Evolutionary conservation across 768 basidiomycete species (phyloP), one percentile per base, ranked within the genome.

Genomic region (Crepidotus variabilis): DNA sequence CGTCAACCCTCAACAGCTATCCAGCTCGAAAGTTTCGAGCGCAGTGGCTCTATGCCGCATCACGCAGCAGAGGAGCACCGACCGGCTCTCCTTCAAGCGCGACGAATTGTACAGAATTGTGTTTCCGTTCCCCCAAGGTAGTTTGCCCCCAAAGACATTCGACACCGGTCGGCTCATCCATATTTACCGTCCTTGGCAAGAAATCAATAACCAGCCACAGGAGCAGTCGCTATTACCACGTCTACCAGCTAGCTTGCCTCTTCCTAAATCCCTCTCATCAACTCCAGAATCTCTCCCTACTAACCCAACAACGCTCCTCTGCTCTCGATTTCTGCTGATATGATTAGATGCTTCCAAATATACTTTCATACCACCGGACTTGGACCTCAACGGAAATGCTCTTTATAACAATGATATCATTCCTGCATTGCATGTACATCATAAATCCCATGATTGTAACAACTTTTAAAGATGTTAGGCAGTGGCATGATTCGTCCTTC

Each of bases 101-200:
- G 54, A 59, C 20, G 46, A 60, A 16, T 58, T 67, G 0, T 66
- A 76, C 52, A 65, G 71, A 50, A 68, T 77, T 6, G 54, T 76
- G 18, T 71, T 80, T 54, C 71, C 69, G 28, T 78, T 76, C 60
- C 64, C 67, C 9, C 55, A 56, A 39, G 51, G 63, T 54, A 54
- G 68, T 57, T 58, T 74, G 49, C 71, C 71, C 52, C 63, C 67
- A 1, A 74, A 74, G 35, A 66, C 67, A 5, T 75, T 84, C 23
- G 59, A 65, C 9, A 70, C 71, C 20, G 81, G 77, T 0, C 62
- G 61, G 7, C 75, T 76, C 1, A 66, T 83, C 11, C 68, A 71
- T 46, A 69, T 78, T 6, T 84, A 82, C 79, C 63, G 71, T 35
- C 83, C 84, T 3, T 85, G 80, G 80, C 72, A 77, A 2, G 74